Base-by-base conservation (phyloP, 202 grass and related monocot species). In the Bolboschoenoplectus hybrid region DNA sequence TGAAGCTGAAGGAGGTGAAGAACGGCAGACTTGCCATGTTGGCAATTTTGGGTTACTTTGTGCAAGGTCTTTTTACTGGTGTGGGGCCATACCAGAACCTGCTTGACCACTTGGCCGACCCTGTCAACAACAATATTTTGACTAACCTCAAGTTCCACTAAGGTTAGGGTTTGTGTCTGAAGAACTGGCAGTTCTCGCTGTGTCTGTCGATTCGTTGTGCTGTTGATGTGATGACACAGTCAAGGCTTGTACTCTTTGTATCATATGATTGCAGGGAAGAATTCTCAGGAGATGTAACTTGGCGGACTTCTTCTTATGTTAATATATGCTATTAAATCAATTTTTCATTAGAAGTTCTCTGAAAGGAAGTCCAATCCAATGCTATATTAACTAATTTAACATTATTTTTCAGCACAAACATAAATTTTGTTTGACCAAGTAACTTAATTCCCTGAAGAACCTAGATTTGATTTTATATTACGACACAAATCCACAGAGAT, bases 131-230 rank as follows among this genome's bases (percentile, higher is more conserved):
- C 97, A 98, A 98, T 87, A 61, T 98, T 17, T 83, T 98, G 87
- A 98, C 95, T 65, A 95, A 86, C 90, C 90, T 98, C 90, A 95
- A 95, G 86, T 98, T 98, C 93, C 96, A 98, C 89, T 98, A 93
- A 84, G 81, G 32, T 63, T 67, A 83, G 20, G 46, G 69, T 77
- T 66, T 63, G 10, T 52, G 38, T 73, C 12, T 57, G 46, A 7
- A 83, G 34, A 68, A 44, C 12, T 64, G 38, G 36, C 84, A 64
- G 36, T 85, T 67, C 68, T 51, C 62, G 49, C 56, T 82, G 43
- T 60, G 49, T 60, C 62, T 71, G 46, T 72, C 82, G 13, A 67
- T 85, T 32, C 44, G 3, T 73, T 53, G 52, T 66, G 20, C 7
- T 73, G 19, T 67, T 63, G 45, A 47, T 53, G 41, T 57, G 13